Evolutionary conservation across 768 basidiomycete genomes (phyloP).

Genomic region (Goffeauzyma gilvescens): DNA sequence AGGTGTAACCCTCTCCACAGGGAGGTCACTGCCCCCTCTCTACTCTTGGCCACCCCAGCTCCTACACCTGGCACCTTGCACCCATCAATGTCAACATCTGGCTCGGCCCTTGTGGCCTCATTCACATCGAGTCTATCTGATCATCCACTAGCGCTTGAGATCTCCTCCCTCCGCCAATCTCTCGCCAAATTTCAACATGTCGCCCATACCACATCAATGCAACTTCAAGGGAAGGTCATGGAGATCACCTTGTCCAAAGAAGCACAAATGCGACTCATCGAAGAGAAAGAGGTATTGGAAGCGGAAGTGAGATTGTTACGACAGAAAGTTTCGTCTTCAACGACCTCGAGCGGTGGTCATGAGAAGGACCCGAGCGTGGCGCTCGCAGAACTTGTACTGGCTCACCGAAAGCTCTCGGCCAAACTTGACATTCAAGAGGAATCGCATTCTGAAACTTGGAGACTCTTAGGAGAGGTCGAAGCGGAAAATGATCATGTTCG

Average conservation of each 20-base stretch:
- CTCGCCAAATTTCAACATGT: constrained; percentile 26
- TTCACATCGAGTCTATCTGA: too few relatives aligned
- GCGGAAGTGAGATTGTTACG: constrained; percentile 17
- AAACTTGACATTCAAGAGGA: constrained; percentile 28
- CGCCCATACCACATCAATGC: constrained; percentile 25
- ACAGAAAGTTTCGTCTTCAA: background rate
- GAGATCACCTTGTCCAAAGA: constrained; percentile 20
- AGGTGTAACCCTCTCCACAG: too few relatives aligned
- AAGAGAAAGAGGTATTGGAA: constrained; percentile 14
- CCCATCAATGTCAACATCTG: too few relatives aligned
- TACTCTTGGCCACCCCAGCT: too few relatives aligned
- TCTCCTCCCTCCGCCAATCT: constrained; percentile 25
- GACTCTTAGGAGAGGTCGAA: constrained; percentile 13
- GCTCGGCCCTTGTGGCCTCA: too few relatives aligned
- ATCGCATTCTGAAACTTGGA: constrained; percentile 9
- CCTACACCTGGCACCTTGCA: too few relatives aligned
- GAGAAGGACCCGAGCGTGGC: too few relatives aligned
- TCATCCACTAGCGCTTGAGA: constrained; percentile 29
- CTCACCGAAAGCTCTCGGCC: constrained; percentile 28
- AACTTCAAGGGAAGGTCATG: constrained; percentile 27
- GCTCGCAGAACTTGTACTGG: constrained; percentile 28
- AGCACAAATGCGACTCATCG: constrained; percentile 1
- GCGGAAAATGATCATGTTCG: constrained; percentile 14
- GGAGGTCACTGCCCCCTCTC: too few relatives aligned
- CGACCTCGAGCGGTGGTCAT: background rate